Evolutionary conservation across 345 rosid species (phyloP).

Genomic region (Cardiospermum halicacabum): DNA sequence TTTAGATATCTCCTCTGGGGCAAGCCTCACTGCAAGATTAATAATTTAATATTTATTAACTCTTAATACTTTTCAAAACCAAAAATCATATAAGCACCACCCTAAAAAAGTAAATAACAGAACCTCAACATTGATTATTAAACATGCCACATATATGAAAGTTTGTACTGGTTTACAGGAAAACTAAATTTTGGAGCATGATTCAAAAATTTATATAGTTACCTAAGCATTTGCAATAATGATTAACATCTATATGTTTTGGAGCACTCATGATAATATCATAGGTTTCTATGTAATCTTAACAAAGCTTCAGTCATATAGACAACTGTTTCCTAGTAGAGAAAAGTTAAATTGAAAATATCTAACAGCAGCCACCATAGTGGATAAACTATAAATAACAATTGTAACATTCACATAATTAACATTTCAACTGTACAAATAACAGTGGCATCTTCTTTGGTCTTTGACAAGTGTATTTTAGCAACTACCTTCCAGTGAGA

Average conservation of each 20-base stretch:
- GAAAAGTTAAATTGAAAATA: not conserved
- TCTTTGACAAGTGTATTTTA: not conserved
- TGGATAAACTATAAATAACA: not conserved
- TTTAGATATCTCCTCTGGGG: conserved; percentile 74
- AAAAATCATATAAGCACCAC: not conserved
- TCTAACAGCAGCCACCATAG: not conserved
- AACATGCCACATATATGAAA: not conserved
- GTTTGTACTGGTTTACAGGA: not conserved
- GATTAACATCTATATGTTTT: not conserved
- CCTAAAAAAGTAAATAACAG: too few relatives aligned
- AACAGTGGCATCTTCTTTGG: not conserved
- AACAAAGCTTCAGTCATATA: not conserved
- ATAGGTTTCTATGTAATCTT: not conserved
- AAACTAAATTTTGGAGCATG: not conserved
- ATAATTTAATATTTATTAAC: not conserved
- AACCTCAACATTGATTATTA: not conserved
- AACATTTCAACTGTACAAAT: not conserved
- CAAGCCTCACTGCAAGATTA: conserved; percentile 77
- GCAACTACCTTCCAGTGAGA: not conserved
- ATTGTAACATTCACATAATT: not conserved
- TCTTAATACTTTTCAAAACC: not conserved
- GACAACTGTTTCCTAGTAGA: not conserved
- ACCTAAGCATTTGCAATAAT: not conserved
- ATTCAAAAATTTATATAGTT: not conserved
- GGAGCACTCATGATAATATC: not conserved